Evolutionary conservation across 148 eudicot genomes (phyloP).

Genomic region (Rhododendron molle): DNA sequence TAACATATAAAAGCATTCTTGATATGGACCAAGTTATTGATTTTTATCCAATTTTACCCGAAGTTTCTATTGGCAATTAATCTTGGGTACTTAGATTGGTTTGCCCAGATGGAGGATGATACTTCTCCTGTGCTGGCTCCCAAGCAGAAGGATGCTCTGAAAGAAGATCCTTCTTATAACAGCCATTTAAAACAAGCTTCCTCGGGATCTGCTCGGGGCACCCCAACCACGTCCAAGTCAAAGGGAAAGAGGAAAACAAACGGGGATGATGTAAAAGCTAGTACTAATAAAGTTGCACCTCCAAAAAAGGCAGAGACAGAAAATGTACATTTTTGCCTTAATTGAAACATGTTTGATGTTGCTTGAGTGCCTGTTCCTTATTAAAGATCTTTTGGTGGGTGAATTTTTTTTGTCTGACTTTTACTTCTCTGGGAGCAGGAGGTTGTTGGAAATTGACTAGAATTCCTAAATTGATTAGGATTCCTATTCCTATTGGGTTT

Average conservation of each 20-base stretch:
- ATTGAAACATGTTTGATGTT: background rate
- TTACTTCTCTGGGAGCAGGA: conserved; percentile 43
- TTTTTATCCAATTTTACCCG: too few species aligned
- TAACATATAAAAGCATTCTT: too few species aligned
- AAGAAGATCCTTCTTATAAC: conserved; percentile 78
- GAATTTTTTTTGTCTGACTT: background rate
- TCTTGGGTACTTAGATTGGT: too few species aligned
- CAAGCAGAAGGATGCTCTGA: conserved; percentile 46
- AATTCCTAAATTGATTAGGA: too few species aligned
- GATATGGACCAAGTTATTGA: too few species aligned
- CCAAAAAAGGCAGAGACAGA: conserved; percentile 78
- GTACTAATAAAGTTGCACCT: conserved; percentile 34
- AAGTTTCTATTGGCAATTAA: too few species aligned
- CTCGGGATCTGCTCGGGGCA: conserved; percentile 56
- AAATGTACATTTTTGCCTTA: conserved; percentile 39
- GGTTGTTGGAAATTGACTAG: too few species aligned
- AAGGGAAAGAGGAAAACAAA: conserved; percentile 84
- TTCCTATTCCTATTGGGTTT: too few species aligned
- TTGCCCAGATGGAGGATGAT: too few species aligned
- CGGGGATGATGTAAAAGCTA: conserved; percentile 62
- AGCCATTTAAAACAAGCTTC: conserved; percentile 59
- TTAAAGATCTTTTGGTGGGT: background rate
- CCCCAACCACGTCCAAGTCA: conserved; percentile 67
- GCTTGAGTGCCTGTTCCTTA: background rate
- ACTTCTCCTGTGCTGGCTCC: too few species aligned